phyloP scores from a whole-genome alignment of 495 filamentous ascomycete species.

The Hypomontagnella submonticulosa region DNA sequence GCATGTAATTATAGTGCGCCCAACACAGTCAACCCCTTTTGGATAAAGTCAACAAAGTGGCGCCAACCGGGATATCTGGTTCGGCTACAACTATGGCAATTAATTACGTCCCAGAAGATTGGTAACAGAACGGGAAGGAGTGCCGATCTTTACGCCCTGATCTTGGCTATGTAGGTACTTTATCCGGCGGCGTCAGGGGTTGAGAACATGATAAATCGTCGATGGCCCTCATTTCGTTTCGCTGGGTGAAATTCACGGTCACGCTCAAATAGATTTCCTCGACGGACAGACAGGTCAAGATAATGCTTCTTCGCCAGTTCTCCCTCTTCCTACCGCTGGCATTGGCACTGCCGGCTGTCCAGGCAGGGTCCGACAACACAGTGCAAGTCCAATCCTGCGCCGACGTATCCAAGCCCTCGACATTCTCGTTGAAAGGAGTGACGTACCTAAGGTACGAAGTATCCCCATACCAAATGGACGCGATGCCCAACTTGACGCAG shows the following conservation, averaged over 20 bases:
- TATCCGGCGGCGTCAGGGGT: slow-evolving; percentile 1
- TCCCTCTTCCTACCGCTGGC: slow-evolving; percentile 9
- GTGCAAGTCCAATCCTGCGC: slow-evolving; percentile 13
- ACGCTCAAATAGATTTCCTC: not conserved
- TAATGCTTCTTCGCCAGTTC: not conserved
- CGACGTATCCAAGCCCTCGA: slow-evolving; percentile 19
- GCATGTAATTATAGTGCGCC: too few relatives aligned
- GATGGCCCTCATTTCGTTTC: not conserved
- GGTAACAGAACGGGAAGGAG: slow-evolving; percentile 8
- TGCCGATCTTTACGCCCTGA: slow-evolving; percentile 8
- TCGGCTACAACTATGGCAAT: slow-evolving; percentile 10
- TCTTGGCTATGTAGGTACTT: slow-evolving; percentile 11
- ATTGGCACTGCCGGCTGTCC: not conserved
- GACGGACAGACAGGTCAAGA: not conserved
- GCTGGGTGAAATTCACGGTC: not conserved
- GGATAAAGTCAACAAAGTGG: too few relatives aligned
- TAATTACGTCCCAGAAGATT: slow-evolving; percentile 2
- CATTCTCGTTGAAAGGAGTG: slow-evolving; percentile 26
- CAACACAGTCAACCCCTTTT: too few relatives aligned
- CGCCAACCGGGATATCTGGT: slow-evolving; percentile 20
- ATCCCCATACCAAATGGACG: not conserved
- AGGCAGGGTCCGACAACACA: not conserved
- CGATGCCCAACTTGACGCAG: slow-evolving; percentile 34
- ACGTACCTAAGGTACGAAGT: slow-evolving; percentile 27
- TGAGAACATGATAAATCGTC: slow-evolving; percentile 6